These are phyloP conservation scores for Azolla pinnata DNA, from an alignment of 75 land plant species.

Conservation along the genomic window DNA sequence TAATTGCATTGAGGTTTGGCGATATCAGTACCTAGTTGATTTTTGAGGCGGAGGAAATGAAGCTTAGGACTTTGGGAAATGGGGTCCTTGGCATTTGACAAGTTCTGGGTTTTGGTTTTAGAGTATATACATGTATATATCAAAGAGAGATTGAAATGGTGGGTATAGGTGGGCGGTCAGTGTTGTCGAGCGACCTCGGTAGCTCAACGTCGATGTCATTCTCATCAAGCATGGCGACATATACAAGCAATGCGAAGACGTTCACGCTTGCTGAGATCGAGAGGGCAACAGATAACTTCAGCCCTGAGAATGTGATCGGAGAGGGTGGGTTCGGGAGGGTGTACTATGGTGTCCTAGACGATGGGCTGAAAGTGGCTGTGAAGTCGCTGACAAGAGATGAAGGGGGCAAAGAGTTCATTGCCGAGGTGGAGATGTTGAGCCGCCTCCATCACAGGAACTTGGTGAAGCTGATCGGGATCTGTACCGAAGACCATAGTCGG, in stretches of 20 bases:
- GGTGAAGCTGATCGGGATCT: constrained; percentile 79
- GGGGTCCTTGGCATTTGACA: too few relatives aligned
- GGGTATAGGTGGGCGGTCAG: constrained; percentile 19
- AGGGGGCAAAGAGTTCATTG: constrained; percentile 74
- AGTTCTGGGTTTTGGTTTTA: too few relatives aligned
- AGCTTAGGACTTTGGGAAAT: too few relatives aligned
- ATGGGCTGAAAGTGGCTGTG: constrained; percentile 65
- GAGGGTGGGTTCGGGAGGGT: constrained; percentile 94
- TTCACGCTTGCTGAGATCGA: constrained; percentile 52
- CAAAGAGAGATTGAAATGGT: not conserved
- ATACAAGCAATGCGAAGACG: constrained; percentile 54
- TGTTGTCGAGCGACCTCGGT: constrained; percentile 22
- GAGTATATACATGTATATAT: constrained; percentile 4
- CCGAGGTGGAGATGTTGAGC: constrained; percentile 91
- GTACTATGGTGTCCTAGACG: constrained; percentile 63
- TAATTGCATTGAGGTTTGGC: too few relatives aligned
- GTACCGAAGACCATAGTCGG: constrained; percentile 52
- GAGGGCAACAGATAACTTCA: constrained; percentile 59
- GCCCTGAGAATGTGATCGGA: constrained; percentile 53
- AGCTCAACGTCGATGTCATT: constrained; percentile 45
- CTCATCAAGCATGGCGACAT: constrained; percentile 41
- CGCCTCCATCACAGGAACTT: constrained; percentile 86
- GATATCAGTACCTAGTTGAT: too few relatives aligned
- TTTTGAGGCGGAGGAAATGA: too few relatives aligned
- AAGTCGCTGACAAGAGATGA: constrained; percentile 75